phyloP scores from a whole-genome alignment of 257 asterid species.

The Jasminum sambac region DNA sequence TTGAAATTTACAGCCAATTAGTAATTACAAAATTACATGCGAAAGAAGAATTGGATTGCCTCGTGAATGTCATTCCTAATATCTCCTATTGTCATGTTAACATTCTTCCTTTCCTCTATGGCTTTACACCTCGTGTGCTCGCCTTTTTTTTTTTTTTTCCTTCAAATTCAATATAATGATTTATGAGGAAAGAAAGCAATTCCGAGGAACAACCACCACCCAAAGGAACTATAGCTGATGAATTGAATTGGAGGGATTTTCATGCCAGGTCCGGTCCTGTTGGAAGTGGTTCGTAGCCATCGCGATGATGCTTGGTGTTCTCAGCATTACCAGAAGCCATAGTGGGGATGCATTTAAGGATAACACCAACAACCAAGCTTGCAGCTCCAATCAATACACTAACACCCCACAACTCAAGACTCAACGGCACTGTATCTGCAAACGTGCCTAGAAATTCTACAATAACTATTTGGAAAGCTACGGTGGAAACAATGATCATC shows the following conservation, averaged over 20 bases:
- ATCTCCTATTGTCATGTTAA: not conserved
- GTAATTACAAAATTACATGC: not conserved
- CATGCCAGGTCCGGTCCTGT: constrained; percentile 72
- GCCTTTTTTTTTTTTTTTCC: not conserved
- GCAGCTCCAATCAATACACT: constrained; percentile 56
- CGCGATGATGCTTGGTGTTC: constrained; percentile 43
- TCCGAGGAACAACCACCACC: too few relatives aligned
- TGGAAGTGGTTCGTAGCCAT: constrained; percentile 72
- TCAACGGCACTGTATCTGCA: constrained; percentile 65
- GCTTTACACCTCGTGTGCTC: not conserved
- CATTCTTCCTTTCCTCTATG: not conserved
- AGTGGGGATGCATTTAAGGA: constrained; percentile 64
- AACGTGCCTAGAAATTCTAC: constrained; percentile 62
- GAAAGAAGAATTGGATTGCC: too few relatives aligned
- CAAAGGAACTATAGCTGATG: not conserved
- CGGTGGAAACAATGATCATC: constrained; percentile 50
- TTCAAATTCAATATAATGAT: too few relatives aligned
- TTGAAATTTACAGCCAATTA: not conserved
- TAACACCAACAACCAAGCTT: constrained; percentile 49
- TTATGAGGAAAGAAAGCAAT: too few relatives aligned
- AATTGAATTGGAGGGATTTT: not conserved
- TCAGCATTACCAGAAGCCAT: constrained; percentile 16
- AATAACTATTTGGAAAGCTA: constrained; percentile 60
- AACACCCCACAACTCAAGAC: constrained; percentile 52
- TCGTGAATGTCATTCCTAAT: not conserved